Conservation (phyloP, 257 asterid genomes). For the Nyctanthes arbortristis region DNA sequence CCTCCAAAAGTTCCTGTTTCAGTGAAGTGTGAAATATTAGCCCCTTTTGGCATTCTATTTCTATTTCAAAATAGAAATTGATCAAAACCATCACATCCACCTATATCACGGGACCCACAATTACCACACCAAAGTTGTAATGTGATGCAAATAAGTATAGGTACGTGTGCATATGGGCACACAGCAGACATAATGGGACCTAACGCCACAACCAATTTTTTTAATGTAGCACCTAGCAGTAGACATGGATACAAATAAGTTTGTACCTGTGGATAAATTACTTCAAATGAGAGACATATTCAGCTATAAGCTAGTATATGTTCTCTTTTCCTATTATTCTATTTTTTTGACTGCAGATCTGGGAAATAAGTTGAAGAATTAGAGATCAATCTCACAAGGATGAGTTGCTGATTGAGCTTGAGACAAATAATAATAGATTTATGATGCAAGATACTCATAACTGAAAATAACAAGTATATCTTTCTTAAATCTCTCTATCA, state of each 20-base stretch:
- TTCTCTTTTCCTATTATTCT: too few species aligned
- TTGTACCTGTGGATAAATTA: background rate
- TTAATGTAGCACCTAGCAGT: background rate
- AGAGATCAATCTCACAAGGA: background rate
- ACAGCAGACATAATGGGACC: background rate
- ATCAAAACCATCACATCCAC: background rate
- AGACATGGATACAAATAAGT: background rate
- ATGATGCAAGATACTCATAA: background rate
- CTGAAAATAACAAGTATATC: background rate
- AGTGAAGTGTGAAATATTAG: constrained; percentile 1
- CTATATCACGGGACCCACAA: background rate
- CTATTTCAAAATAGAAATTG: too few species aligned
- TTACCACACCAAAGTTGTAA: too few species aligned
- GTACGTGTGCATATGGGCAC: background rate
- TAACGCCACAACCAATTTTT: background rate
- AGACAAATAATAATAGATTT: background rate
- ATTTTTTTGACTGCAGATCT: background rate
- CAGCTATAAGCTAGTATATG: background rate
- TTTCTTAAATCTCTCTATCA: background rate
- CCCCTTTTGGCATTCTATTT: too few species aligned
- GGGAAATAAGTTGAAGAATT: background rate
- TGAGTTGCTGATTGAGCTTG: background rate
- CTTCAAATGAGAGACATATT: background rate
- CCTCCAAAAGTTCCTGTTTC: constrained; percentile 89
- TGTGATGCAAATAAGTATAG: background rate